Base-by-base conservation (phyloP, 805 yeast species). In the Kazachstania bromeliacearum region DNA sequence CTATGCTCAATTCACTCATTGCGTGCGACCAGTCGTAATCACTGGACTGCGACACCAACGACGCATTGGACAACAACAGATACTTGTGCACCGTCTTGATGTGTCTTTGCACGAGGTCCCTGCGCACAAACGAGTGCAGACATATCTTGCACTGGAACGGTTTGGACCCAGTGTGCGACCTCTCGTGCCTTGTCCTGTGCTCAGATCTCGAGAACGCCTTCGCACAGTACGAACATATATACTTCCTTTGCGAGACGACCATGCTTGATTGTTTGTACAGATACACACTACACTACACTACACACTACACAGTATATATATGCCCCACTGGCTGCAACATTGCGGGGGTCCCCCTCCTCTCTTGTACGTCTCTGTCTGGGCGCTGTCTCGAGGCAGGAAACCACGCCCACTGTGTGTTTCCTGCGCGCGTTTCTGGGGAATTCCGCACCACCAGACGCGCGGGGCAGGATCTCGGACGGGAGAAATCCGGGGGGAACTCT, bases 141-240 rank as follows among this genome's bases (percentile, higher is more conserved):
- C 94, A 83, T 35, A 75, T 68, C 24, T 71, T 64, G 49, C 94
- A 83, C 40, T 75, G 75, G 60, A 79, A 83, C 1, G 94, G 94
- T 43, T 85, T 75, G 49, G 78, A 85, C 48, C 80, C 80, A 10
- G 87, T 80, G 52, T 82, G 92, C 1, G 85, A 77, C 19, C 88
- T 61, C 55, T 82, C 89, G 49, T 82, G 92, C 33, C 92, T 70
- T 28, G 79, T 73, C 46, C 79, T 71, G 56, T 82, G 92, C 54
- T 82, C 92, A 8, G 82, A 73, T 35, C 92, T 63, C n/a, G 85
- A 75, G 51, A 82, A 82, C 5, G 85, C 79, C 43, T 88, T 66
- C 22, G 87, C 83, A 49, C 94, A 83, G 52, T 73, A 82, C 5
- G 82, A 75, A 60, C 94, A 83, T 27, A 79, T 71, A 57, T 81